Conservation (phyloP, 352 stramenopile genomes). For the Pythium sukuiense region DNA sequence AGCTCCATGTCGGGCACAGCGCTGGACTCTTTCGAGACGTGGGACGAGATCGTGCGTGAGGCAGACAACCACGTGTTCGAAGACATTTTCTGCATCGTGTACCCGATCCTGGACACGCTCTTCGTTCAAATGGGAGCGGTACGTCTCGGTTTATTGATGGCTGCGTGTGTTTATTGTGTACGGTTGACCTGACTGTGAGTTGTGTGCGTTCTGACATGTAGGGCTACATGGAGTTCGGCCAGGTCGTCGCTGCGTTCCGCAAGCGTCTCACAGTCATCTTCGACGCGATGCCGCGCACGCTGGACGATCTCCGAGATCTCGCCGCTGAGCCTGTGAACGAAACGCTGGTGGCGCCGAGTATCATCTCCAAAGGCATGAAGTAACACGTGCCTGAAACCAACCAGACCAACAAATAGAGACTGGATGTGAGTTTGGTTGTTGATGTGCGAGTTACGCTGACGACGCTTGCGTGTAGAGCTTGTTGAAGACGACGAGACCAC, state of each 20-base stretch:
- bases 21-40: constrained; percentile 52
- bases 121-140: constrained; percentile 89
- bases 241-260: constrained; percentile 73
- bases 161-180: neutral
- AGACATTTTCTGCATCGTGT: constrained; percentile 82
- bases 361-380: constrained; percentile 29
- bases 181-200: neutral
- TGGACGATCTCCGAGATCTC: constrained; percentile 62
- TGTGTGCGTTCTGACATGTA: constrained; percentile 29
- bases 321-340: constrained; percentile 70
- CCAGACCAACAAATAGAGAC: constrained; percentile 17
- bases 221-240: constrained; percentile 90
- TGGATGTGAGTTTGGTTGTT: constrained; percentile 14
- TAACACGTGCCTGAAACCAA: constrained; percentile 9
- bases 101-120: constrained; percentile 76
- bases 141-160: constrained; percentile 26
- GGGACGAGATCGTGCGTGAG: constrained; percentile 73
- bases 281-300: constrained; percentile 52
- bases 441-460: neutral
- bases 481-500: constrained; percentile 51
- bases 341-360: constrained; percentile 44
- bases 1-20: constrained; percentile 35
- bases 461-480: constrained; percentile 33
- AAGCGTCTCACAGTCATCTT: constrained; percentile 74
- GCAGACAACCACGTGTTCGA: constrained; percentile 84